Percentiles rank a stretch among this genome's conserved stretches.
These are phyloP conservation scores for Diplodia intermedia DNA, from an alignment of 2,329 filamentous ascomycete genomes.

Conservation along the genomic window DNA sequence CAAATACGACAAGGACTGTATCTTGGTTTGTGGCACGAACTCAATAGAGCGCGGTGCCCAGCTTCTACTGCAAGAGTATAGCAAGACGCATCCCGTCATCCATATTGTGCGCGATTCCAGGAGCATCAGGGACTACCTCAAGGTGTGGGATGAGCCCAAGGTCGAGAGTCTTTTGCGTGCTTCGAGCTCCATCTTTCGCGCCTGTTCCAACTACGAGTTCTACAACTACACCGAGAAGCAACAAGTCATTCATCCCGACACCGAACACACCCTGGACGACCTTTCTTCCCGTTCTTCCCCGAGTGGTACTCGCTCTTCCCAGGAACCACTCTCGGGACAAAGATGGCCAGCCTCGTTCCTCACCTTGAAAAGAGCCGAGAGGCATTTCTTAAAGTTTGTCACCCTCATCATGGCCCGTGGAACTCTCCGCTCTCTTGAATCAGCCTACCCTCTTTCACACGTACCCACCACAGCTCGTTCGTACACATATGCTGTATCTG, in stretches of 20 bases:
- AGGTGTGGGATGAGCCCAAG: conserved; percentile 60
- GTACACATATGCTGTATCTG: conserved; percentile 72
- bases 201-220: conserved; percentile 77
- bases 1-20: conserved; percentile 64
- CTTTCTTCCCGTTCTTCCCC: background rate
- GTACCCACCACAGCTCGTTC: conserved; percentile 65
- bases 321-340: conserved; percentile 30
- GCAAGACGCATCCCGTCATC: conserved; percentile 71
- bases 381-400: conserved; percentile 73
- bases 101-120: conserved; percentile 71
- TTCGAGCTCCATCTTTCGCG: conserved; percentile 65
- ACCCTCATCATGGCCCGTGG: conserved; percentile 64
- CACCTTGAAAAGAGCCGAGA: conserved; percentile 71
- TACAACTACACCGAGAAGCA: conserved; percentile 60
- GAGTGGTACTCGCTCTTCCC: background rate
- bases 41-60: conserved; percentile 72
- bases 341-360: conserved; percentile 64
- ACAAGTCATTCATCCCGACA: conserved; percentile 1
- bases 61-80: conserved; percentile 66
- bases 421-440: conserved; percentile 65
- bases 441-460: conserved; percentile 69
- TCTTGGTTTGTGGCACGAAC: conserved; percentile 74
- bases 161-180: conserved; percentile 65
- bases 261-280: conserved; percentile 4
- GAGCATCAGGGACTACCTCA: conserved; percentile 69